Percentiles rank a stretch among this genome's conserved stretches.
These are phyloP conservation scores for Turritis glabra DNA, from an alignment of 345 rosid species.

Conservation along the genomic window DNA sequence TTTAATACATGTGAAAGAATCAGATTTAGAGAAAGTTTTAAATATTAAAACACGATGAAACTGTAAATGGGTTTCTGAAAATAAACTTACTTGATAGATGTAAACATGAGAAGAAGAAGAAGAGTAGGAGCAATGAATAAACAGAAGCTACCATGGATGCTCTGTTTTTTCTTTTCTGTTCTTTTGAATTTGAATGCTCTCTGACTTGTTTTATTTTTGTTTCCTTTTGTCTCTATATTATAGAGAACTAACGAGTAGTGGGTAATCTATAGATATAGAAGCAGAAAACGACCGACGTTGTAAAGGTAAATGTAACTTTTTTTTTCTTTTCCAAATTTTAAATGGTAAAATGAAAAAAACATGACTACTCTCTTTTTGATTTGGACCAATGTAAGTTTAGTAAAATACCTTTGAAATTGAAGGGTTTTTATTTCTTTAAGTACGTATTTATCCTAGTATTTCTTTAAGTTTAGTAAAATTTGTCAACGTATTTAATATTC, in stretches of 20 bases:
- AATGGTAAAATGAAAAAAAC: not conserved
- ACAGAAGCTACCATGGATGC: slow-evolving; percentile 47
- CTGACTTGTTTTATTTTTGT: not conserved
- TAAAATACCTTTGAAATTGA: not conserved
- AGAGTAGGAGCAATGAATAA: slow-evolving; percentile 31
- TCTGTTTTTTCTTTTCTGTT: slow-evolving; percentile 16
- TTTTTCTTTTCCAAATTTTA: not conserved
- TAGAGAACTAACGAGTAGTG: not conserved
- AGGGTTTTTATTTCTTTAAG: not conserved
- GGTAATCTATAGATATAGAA: slow-evolving; percentile 24
- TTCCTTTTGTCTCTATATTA: not conserved
- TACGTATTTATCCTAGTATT: not conserved
- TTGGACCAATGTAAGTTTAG: not conserved
- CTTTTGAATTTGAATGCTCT: not conserved
- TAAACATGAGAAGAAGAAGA: slow-evolving; percentile 44
- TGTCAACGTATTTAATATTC: not conserved
- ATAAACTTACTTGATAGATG: slow-evolving; percentile 52
- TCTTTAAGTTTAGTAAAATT: too few species aligned
- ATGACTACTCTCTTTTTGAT: not conserved
- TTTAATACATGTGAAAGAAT: not conserved
- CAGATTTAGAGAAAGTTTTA: not conserved
- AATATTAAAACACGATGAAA: not conserved
- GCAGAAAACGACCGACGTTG: slow-evolving; percentile 12
- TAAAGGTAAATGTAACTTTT: slow-evolving; percentile 11
- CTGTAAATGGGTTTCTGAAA: not conserved